A percentile compares a stretch with the other conserved stretches of the same genome.
Evolutionary conservation across 495 filamentous ascomycete genomes (phyloP).

Genomic region (Glarea lozoyensis): DNA sequence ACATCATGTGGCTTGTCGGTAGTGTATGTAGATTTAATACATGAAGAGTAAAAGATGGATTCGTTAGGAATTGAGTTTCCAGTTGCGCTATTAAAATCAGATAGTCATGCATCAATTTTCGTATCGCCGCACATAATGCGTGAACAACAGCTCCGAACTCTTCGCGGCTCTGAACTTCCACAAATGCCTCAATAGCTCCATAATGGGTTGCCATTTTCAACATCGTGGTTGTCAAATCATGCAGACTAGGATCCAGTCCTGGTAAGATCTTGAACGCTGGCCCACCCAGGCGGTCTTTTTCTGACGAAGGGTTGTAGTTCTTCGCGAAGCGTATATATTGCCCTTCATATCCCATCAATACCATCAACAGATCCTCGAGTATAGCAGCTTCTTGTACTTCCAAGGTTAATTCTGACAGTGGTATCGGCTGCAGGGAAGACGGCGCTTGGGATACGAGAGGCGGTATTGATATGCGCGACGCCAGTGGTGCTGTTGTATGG

Average conservation of each 20-base stretch:
- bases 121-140: conserved; percentile 85
- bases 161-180: conserved; percentile 86
- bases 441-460: conserved; percentile 69
- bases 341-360: conserved; percentile 98
- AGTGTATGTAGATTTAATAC: conserved; percentile 86
- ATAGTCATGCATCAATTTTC: conserved; percentile 88
- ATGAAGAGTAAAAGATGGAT: conserved; percentile 80
- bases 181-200: conserved; percentile 79
- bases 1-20: conserved; percentile 80
- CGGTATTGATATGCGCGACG: conserved; percentile 75
- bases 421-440: conserved; percentile 56
- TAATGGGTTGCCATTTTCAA: conserved; percentile 95
- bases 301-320: conserved; percentile 70
- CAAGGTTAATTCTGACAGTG: conserved; percentile 62
- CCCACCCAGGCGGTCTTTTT: conserved; percentile 78
- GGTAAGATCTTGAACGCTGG: conserved; percentile 70
- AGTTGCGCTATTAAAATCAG: conserved; percentile 85
- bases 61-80: conserved; percentile 83
- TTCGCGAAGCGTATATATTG: conserved; percentile 85
- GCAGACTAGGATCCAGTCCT: conserved; percentile 83
- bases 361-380: conserved; percentile 83
- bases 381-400: conserved; percentile 79
- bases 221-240: conserved; percentile 80
- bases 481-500: conserved; percentile 82
- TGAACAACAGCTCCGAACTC: conserved; percentile 97